Base-by-base conservation (phyloP, 306 rosid genomes). In the Datisca glomerata region DNA sequence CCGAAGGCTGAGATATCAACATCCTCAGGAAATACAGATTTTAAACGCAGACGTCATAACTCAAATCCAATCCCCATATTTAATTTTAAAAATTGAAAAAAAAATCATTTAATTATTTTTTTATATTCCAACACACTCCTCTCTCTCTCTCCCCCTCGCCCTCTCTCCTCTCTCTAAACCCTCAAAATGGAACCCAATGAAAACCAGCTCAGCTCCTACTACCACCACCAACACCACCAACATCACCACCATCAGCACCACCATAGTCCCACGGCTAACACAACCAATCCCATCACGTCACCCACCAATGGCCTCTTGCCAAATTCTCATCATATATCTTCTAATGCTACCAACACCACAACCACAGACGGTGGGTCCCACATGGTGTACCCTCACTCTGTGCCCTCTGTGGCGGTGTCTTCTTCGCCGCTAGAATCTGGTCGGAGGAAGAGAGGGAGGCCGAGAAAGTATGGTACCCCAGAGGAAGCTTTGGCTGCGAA, bases 131-230 rank as follows among this genome's bases (percentile, higher is more conserved):
- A 42, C 32, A 17, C 63, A 44, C 64, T 27, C 58, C 4, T n/a
- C 48, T 21, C 51, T 38, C 37, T 61, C 39, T 21, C 28, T 28
- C 49, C 18, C 33, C 39, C 16, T 2, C 57, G 41, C 57, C 61
- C 65, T 61, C 69, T 56, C 69, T 68, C 27, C 23, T 62, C 60
- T 67, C 61, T n/a, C n/a, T n/a, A n/a, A n/a, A n/a, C n/a, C n/a
- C n/a, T n/a, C 66, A 65, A 37, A 65, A 81, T 86, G 96, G 96
- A 86, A 75, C 71, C 86, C 58, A 86, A 71, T 69, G 92, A 86
- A 47, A 81, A 71, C 79, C 94, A 73, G 64, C 66, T 86, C 58
- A 70, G 70, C 79, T 81, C 86, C 63, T 86, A 68, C 84, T 78
- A 41, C 18, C 85, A 23, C 25, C 73, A 20, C 65, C 15, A 32